These are phyloP conservation scores for Micractinium conductrix DNA, from an alignment of 139 green algal genomes.

Conservation along the genomic window DNA sequence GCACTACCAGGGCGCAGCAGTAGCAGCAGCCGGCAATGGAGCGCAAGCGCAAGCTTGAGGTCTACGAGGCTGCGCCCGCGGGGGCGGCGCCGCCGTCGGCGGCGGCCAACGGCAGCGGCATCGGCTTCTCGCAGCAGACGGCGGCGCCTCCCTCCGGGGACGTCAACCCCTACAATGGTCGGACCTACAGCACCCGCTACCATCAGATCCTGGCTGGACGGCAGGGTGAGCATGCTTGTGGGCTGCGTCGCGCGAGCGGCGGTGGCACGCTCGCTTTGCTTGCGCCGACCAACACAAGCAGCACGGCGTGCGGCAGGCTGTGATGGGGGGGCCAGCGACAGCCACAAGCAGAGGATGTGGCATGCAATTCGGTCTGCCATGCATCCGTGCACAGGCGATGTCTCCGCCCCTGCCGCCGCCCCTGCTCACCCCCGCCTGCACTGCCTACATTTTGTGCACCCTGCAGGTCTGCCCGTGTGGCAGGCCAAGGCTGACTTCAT, in stretches of 20 bases:
- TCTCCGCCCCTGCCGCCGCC: background rate
- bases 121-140: background rate
- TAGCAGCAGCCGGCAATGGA: conserved; percentile 27
- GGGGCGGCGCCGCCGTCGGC: background rate
- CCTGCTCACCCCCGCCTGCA: background rate
- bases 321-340: no score
- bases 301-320: background rate
- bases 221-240: conserved; percentile 38
- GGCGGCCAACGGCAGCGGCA: conserved; percentile 11
- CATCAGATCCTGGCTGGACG: conserved; percentile 94
- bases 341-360: background rate
- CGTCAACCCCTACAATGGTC: conserved; percentile 86
- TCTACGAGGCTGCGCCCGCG: no score
- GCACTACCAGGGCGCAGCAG: no score
- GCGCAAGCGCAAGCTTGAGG: conserved; percentile 83
- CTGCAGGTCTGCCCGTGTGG: conserved; percentile 93
- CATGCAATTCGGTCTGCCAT: background rate
- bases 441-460: background rate
- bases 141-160: conserved; percentile 7
- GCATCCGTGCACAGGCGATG: no score
- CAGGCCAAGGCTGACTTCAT: conserved; percentile 95
- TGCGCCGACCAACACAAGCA: no score
- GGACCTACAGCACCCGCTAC: conserved; percentile 86
- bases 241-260: background rate
- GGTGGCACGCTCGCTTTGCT: no score